Base-by-base conservation (phyloP, 2,329 filamentous ascomycete genomes). In the Colletotrichum euphorbiae region DNA sequence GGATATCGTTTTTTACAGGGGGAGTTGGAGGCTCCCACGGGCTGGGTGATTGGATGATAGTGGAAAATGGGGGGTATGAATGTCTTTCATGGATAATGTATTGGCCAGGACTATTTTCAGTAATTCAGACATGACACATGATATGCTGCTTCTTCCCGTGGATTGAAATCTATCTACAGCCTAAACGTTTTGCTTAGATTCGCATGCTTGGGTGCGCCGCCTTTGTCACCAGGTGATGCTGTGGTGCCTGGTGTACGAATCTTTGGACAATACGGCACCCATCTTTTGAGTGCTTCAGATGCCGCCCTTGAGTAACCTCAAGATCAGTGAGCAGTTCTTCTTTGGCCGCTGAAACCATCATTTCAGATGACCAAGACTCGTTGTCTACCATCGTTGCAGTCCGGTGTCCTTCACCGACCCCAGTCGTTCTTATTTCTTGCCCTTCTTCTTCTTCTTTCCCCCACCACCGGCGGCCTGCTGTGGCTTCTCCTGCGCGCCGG, bases 381-480 rank as follows among this genome's bases (percentile, higher is more conserved):
- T 28, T 28, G 6, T 8, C 28, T 6, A 6, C 28, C 28, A 6
- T 28, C 28, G 28, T 28, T 28, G 28, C 28, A 28, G 28, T 28
- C 28, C 12, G 21, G 2, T 15, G 48, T 52, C 28, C n/a, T n/a
- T 36, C 46, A 5, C 13, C 11, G 8, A 42, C 3, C 17, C 38
- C 21, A 24, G 13, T 21, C 38, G 6, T 7, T 6, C 15, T 84
- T 81, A 92, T 83, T 89, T 87, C 84, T 90, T 91, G 51, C 89
- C 89, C 80, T 90, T 91, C 80, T 90, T 91, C 81, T 91, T 91
- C 82, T 91, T 92, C 79, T 89, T 90, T 40, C 82, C 80, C 12
- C 82, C 82, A 48, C 80, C 78, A 61, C 77, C 79, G 62, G 77
- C 78, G 61, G 73, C 78, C 46, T 73, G 70, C 64, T 71, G 71